Conservation (phyloP, 2,329 filamentous ascomycete genomes). For the Colletotrichum simmondsii region DNA sequence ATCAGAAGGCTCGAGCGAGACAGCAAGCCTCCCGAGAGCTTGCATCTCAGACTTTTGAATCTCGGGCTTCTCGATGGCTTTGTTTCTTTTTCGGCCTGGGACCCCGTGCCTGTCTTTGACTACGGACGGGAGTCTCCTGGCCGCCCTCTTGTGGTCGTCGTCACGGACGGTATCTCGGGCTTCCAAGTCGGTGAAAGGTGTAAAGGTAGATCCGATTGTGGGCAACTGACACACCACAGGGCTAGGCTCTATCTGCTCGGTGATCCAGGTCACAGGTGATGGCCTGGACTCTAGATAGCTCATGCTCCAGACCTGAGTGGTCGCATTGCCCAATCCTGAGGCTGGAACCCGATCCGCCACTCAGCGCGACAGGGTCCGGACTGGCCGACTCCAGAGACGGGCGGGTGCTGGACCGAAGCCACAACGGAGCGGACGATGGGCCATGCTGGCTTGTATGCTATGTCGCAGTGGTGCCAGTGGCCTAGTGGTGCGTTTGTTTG, state of each 20-base stretch:
- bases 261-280: background rate
- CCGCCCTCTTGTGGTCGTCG: background rate
- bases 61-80: background rate
- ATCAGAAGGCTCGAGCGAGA: conserved; percentile 2
- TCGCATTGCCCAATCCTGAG: conserved; percentile 4
- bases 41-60: background rate
- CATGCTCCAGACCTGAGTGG: background rate
- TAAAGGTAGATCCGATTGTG: background rate
- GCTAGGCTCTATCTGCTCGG: background rate
- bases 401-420: conserved; percentile 20
- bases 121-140: background rate
- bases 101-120: conserved; percentile 2
- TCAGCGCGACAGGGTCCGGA: conserved; percentile 9
- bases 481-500: background rate
- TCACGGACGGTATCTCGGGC: conserved; percentile 6
- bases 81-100: background rate
- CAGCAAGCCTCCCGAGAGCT: background rate
- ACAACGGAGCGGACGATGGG: conserved; percentile 11
- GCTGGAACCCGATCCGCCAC: conserved; percentile 3
- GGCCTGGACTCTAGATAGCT: background rate
- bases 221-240: conserved; percentile 6
- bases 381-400: background rate
- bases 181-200: conserved; percentile 17
- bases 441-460: background rate
- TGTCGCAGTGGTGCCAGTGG: background rate